phyloP scores from a whole-genome alignment of 2,329 filamentous ascomycete species.

The Fusarium proliferatum region DNA sequence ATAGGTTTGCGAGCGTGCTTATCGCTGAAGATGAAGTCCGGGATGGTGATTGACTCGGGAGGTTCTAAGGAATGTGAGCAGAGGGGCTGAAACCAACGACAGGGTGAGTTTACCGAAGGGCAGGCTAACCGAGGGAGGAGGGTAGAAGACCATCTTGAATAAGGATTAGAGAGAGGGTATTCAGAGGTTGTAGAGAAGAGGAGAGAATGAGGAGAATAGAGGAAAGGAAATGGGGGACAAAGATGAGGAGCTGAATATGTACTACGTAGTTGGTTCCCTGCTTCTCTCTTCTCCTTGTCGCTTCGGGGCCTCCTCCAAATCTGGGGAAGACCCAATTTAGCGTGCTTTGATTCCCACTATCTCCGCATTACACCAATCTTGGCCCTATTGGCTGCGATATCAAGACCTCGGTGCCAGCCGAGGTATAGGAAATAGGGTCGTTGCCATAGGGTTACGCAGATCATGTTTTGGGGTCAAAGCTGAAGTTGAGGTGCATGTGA shows the following conservation, averaged over 20 bases:
- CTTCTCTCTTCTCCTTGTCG: neutral
- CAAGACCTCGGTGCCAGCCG: conserved; percentile 5
- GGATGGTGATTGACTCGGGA: conserved; percentile 79
- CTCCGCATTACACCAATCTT: conserved; percentile 22
- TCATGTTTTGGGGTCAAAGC: neutral
- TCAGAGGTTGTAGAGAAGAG: neutral
- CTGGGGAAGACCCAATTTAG: conserved; percentile 32
- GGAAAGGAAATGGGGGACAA: neutral
- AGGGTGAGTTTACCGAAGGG: conserved; percentile 57
- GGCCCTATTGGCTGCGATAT: neutral
- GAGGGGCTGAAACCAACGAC: neutral
- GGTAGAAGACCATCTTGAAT: conserved; percentile 63
- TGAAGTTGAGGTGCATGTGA: neutral
- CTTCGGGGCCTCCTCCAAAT: conserved; percentile 14
- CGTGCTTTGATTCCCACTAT: conserved; percentile 10
- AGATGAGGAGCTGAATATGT: conserved; percentile 27
- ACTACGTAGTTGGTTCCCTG: neutral
- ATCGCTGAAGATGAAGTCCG: conserved; percentile 82
- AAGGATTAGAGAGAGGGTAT: neutral
- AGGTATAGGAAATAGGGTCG: neutral
- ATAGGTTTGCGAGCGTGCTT: conserved; percentile 73
- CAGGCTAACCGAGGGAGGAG: conserved; percentile 70
- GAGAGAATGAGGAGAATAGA: neutral
- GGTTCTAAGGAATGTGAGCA: conserved; percentile 56
- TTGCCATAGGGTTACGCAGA: neutral